Percentiles rank a stretch among this genome's conserved stretches.
These are phyloP conservation scores for Echeveria elegans DNA, from an alignment of 164 flowering plant species.

Conservation along the genomic window DNA sequence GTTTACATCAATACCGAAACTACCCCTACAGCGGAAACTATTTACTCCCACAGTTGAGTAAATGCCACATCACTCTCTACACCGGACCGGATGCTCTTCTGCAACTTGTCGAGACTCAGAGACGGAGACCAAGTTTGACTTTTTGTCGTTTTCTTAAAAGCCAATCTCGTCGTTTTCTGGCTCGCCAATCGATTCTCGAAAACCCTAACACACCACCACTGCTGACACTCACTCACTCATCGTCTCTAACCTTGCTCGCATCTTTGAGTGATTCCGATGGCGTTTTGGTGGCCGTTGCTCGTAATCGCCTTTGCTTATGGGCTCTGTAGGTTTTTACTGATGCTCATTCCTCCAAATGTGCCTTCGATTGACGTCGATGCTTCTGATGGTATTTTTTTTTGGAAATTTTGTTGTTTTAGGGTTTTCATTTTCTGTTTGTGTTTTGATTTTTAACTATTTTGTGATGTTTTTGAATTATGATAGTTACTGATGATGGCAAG, in stretches of 20 bases:
- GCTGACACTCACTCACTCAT: background rate
- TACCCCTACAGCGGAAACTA: background rate
- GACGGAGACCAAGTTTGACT: background rate
- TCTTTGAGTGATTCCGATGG: constrained; percentile 29
- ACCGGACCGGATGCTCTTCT: background rate
- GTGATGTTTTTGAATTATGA: constrained; percentile 9
- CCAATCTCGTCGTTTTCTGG: background rate
- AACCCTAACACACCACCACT: background rate
- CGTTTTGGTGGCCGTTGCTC: constrained; percentile 84
- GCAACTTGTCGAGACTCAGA: background rate
- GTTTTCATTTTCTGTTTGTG: background rate
- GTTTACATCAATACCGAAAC: background rate
- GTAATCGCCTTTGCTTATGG: constrained; percentile 69
- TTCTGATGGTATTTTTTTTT: constrained; percentile 56
- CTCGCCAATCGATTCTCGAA: background rate
- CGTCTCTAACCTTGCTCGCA: background rate
- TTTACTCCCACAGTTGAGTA: background rate
- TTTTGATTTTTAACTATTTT: background rate
- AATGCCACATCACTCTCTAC: background rate
- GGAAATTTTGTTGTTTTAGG: constrained; percentile 10
- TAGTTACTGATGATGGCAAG: constrained; percentile 81
- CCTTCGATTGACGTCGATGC: constrained; percentile 94
- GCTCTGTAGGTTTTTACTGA: constrained; percentile 67
- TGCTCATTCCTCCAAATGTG: constrained; percentile 96
- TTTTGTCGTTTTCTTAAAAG: background rate